Conservation (phyloP, 352 stramenopile genomes). For the Globisporangium solare region DNA sequence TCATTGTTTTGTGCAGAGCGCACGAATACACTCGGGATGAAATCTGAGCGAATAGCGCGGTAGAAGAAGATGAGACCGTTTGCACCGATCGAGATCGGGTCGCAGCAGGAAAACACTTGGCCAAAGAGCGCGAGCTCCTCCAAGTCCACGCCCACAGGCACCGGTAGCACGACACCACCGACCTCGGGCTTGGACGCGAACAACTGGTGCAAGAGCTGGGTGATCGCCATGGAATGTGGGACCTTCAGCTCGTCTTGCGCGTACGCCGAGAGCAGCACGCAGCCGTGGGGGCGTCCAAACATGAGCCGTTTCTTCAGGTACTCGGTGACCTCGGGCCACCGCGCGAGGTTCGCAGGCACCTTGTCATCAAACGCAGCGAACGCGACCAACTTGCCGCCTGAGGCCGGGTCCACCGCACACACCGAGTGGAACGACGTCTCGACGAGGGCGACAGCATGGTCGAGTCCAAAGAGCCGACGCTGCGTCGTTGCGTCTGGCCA, state of each 20-base stretch:
- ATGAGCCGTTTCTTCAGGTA: conserved; percentile 60
- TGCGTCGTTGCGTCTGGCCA: conserved; percentile 34
- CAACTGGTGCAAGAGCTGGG: conserved; percentile 36
- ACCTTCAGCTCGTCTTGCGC: conserved; percentile 23
- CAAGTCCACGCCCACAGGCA: conserved; percentile 43
- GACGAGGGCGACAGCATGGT: conserved; percentile 52
- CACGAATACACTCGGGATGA: conserved; percentile 33
- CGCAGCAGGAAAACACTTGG: conserved; percentile 54
- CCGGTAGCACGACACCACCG: conserved; percentile 46
- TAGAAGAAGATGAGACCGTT: conserved; percentile 59
- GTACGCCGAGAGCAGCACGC: conserved; percentile 49
- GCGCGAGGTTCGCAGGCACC: conserved; percentile 32
- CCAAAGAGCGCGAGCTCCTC: conserved; percentile 54
- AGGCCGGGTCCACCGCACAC: conserved; percentile 24
- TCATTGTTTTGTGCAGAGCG: conserved; percentile 23
- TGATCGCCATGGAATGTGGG: conserved; percentile 17
- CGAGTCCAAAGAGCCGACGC: conserved; percentile 55
- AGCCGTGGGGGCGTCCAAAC: conserved; percentile 44
- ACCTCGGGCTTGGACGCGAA: conserved; percentile 34
- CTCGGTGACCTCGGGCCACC: conserved; percentile 54
- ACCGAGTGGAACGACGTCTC: conserved; percentile 55
- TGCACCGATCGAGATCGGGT: conserved; percentile 36
- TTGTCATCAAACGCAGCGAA: conserved; percentile 68
- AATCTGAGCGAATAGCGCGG: conserved; percentile 43
- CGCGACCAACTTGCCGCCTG: conserved; percentile 18